Base-by-base conservation (phyloP, 352 stramenopile species). In the Globisporangium solare region DNA sequence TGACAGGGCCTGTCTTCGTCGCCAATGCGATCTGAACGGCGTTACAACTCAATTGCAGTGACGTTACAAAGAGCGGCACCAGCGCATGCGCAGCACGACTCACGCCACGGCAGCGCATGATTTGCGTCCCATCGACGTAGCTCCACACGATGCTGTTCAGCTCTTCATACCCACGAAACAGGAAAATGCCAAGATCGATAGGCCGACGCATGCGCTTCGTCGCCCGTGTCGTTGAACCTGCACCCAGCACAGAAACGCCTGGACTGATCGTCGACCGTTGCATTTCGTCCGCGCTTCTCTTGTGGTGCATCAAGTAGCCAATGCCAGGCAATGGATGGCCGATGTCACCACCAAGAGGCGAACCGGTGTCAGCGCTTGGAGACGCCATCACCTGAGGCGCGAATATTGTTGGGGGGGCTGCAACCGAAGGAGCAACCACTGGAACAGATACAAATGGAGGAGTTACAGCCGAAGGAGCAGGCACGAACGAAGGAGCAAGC, bases 41-140 rank as follows among this genome's bases (percentile, higher is more conserved):
- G 51, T 94, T 94, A 61, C 84, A 94, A 67, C 81, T 92, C 52
- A 94, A 47, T 51, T 91, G 78, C 45, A 94, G 68, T 24, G 79
- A 88, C 24, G 69, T 78, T 51, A 94, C 84, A 56, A 89, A 84
- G 18, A 73, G 63, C 39, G 84, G 84, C 1, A 66, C 67, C 42
- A 87, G 56, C 17, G 58, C 61, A 13, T 50, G 57, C 14, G 79
- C 78, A 2, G 67, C 56, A n/a, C 79, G 78, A 47, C 48, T 74
- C n/a, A 94, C 68, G 0, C 52, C 67, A 18, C 81, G 79, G 31
- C 70, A 76, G 18, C 78, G 84, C 73, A 94, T 85, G 66, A 89
- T 88, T 67, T 94, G 70, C 56, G 71, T 67, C 35, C 84, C 84
- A 45, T 89, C 78, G 43, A 94, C 77, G 52, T 76, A 94, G 51